phyloP scores from a whole-genome alignment of 2,329 filamentous ascomycete species.

The Lachnellula subtilissima region DNA sequence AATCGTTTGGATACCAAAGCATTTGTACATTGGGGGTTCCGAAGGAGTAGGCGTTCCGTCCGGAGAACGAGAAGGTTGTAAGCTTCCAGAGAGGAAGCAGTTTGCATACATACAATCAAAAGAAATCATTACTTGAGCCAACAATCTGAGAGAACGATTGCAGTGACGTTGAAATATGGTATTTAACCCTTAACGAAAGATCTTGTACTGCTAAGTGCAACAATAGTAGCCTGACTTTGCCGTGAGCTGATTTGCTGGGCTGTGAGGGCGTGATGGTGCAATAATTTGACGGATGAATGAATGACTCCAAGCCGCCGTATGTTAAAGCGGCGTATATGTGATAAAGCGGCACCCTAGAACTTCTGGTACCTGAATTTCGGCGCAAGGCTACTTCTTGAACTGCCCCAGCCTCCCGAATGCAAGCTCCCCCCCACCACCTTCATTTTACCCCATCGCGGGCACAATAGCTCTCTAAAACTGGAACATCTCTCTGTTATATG shows the following conservation, averaged over 20 bases:
- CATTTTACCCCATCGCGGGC: neutral
- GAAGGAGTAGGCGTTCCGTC: conserved; percentile 3
- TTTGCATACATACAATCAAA: neutral
- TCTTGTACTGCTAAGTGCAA: neutral
- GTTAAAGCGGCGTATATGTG: neutral
- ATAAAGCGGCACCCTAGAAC: neutral
- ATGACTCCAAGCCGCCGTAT: neutral
- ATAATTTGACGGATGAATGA: neutral
- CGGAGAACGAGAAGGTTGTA: neutral
- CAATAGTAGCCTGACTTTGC: neutral
- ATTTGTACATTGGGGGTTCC: neutral
- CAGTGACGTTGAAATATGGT: neutral
- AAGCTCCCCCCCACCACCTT: conserved; percentile 2
- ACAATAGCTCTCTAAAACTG: neutral
- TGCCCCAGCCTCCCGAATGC: neutral
- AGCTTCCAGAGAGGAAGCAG: neutral
- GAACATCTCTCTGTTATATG: neutral
- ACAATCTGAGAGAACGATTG: neutral
- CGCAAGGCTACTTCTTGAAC: neutral
- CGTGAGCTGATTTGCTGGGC: neutral
- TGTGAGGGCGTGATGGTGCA: neutral
- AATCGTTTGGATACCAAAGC: conserved; percentile 13
- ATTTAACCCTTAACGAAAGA: too few relatives aligned
- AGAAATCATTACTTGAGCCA: neutral
- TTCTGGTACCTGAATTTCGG: neutral